Base-by-base conservation (phyloP, 2,329 filamentous ascomycete species). In the Sphaerulina populicola region DNA sequence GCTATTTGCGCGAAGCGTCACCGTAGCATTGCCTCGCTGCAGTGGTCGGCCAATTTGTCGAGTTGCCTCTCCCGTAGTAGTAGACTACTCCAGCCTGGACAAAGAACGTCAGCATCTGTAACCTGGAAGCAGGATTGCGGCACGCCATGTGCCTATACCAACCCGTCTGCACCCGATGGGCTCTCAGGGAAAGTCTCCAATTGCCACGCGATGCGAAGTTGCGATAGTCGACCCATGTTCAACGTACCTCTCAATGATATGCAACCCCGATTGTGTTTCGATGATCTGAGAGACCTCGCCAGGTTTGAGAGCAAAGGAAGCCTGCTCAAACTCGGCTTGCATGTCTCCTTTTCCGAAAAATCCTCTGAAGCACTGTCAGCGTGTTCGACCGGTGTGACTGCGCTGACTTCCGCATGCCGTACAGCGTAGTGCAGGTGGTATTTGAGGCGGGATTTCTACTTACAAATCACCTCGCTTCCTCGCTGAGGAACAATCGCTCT, bases 271-370 rank as follows among this genome's bases (percentile, higher is more conserved):
- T 44, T 89, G 90, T 36, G 93, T 96, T 71, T 95, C 86, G 10
- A 97, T 85, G 35, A 96, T 77, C 42, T 79, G 77, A 71, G 90
- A 96, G 65, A 97, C 82, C 71, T 96, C 81, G 31, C 89, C 90
- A 2, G 85, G 83, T 69, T 90, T 79, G 49, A 98, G 76, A n/a
- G 79, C 83, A 72, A 98, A 98, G 1, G 93, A 86, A 4, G 90
- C 90, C 51, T 96, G 88, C 72, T 98, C 93, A 66, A 98, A 98
- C 72, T 96, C 91, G 74, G 90, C 91, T 69, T 98, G 93, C 93
- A 98, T 98, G 65, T 97, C 91, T 27, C 89, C 88, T 63, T 79
- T 83, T 50, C 88, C 90, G 69, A 98, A 98, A 71, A 90, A 95
- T 15, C 93, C 93, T 57, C 81, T 84, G 52, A n/a, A 38, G 42